Evolutionary conservation across 805 yeast genomes (phyloP).

Genomic region (Aciculoconidium aculeatum): DNA sequence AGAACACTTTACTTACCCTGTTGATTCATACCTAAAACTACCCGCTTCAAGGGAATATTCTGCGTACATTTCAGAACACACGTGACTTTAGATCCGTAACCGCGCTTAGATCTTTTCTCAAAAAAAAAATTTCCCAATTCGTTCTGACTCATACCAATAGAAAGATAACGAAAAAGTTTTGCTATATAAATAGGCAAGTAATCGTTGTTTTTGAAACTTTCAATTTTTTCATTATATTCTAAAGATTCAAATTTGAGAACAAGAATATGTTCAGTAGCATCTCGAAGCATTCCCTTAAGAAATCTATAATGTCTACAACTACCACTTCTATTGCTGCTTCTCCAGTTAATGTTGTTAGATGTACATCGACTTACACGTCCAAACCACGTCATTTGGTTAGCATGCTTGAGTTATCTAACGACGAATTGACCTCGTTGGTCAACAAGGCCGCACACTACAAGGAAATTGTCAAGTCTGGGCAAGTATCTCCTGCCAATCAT

Average conservation of each 20-base stretch:
- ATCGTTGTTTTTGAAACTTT: too few relatives aligned
- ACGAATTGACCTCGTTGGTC: constrained; percentile 69
- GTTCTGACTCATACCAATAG: too few relatives aligned
- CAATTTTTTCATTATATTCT: too few relatives aligned
- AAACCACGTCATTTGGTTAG: constrained; percentile 69
- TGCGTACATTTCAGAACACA: too few relatives aligned
- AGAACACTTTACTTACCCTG: too few relatives aligned
- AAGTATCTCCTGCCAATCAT: constrained; percentile 32
- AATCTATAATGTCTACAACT: constrained; percentile 1
- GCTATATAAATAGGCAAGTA: too few relatives aligned
- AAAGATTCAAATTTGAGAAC: constrained; percentile 4
- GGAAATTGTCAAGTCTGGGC: constrained; percentile 50
- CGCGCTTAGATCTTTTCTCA: constrained; percentile 12
- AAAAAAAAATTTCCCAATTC: too few relatives aligned
- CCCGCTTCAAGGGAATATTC: too few relatives aligned
- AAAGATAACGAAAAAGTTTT: too few relatives aligned
- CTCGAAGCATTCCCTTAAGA: too few relatives aligned
- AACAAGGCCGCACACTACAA: constrained; percentile 69
- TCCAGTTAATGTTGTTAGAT: background rate
- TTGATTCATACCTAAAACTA: too few relatives aligned
- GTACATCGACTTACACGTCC: constrained; percentile 4
- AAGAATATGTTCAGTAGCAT: constrained; percentile 10
- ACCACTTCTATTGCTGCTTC: constrained; percentile 1
- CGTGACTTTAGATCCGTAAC: constrained; percentile 11
- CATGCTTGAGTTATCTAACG: constrained; percentile 68